Base-by-base conservation (phyloP, 2,329 filamentous ascomycete genomes). In the Aspergillus vadensis region DNA sequence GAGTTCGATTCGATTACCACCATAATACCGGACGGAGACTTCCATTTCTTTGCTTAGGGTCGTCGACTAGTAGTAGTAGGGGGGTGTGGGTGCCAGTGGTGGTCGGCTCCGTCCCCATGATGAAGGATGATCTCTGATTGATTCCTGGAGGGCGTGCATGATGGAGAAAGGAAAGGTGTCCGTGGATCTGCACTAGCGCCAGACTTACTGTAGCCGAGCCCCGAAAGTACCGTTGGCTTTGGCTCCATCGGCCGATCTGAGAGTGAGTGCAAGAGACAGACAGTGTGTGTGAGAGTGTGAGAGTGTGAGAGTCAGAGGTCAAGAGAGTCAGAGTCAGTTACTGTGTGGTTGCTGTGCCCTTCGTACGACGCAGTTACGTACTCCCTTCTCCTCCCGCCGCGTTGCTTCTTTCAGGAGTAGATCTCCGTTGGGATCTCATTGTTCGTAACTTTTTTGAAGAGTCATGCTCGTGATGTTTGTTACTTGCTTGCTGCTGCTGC, bases 161-260 rank as follows among this genome's bases (percentile, higher is more conserved):
- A 63, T 60, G 55, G 59, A 63, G 51, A 55, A 50, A 61, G 62
- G 58, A 64, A 60, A 62, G 61, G 61, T 63, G 61, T 68, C 63
- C 62, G 61, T 68, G 58, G 65, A 69, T 69, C 67, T 69, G 65
- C 67, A 69, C 66, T 66, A 68, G 61, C 53, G 58, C 57, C 54
- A 63, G 63, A 65, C 59, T 63, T 61, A 47, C 60, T 68, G 61
- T 65, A 64, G 61, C 64, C 63, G 64, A 67, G 61, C 57, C 56
- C 63, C 59, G 58, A 63, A 62, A 60, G 57, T 63, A 59, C 61
- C 60, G 56, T 63, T 57, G 10, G 56, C 30, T 55, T 36, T 36
- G 32, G 41, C 23, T 23, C 56, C 60, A 60, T 52, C 60, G 44
- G 57, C 57, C 60, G 51, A 63, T 63, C 61, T 61, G 55, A 6